Evolutionary conservation across 257 asterid species (phyloP).

Genomic region (Paraleonurus japonicus): DNA sequence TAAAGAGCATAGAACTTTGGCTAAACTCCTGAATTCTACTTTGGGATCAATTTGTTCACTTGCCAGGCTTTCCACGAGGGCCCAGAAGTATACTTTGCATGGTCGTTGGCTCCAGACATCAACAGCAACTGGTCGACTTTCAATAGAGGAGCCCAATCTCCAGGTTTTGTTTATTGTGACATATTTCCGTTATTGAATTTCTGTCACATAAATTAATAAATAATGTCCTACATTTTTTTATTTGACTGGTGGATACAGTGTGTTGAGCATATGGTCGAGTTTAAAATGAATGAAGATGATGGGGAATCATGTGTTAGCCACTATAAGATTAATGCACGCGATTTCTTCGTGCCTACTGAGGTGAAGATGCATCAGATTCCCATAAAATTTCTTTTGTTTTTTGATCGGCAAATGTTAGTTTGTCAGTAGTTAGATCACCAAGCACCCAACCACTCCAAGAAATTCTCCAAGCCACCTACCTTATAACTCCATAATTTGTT

Average conservation of each 20-base stretch:
- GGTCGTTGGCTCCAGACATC: slow-evolving; percentile 99
- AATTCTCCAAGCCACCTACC: too few species aligned
- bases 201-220: slow-evolving; percentile 15
- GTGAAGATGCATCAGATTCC: slow-evolving; percentile 42
- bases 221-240: slow-evolving; percentile 1
- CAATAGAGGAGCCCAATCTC: slow-evolving; percentile 98
- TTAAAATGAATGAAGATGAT: slow-evolving; percentile 53
- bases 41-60: slow-evolving; percentile 88
- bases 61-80: slow-evolving; percentile 77
- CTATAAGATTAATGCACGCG: slow-evolving; percentile 82
- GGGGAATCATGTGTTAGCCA: slow-evolving; percentile 36
- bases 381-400: not conserved
- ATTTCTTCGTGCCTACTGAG: slow-evolving; percentile 85
- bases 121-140: slow-evolving; percentile 93
- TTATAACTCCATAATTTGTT: too few species aligned
- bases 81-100: slow-evolving; percentile 82
- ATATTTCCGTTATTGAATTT: slow-evolving; percentile 2
- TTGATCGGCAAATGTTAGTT: too few species aligned
- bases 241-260: slow-evolving; percentile 45
- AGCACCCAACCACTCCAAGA: too few species aligned
- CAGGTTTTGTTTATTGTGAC: slow-evolving; percentile 54
- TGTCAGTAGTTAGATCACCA: too few species aligned
- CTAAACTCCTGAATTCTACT: slow-evolving; percentile 86
- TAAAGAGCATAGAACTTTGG: slow-evolving; percentile 85
- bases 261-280: slow-evolving; percentile 88